phyloP scores from a whole-genome alignment of 306 rosid species.

The Quercus engelmannii region DNA sequence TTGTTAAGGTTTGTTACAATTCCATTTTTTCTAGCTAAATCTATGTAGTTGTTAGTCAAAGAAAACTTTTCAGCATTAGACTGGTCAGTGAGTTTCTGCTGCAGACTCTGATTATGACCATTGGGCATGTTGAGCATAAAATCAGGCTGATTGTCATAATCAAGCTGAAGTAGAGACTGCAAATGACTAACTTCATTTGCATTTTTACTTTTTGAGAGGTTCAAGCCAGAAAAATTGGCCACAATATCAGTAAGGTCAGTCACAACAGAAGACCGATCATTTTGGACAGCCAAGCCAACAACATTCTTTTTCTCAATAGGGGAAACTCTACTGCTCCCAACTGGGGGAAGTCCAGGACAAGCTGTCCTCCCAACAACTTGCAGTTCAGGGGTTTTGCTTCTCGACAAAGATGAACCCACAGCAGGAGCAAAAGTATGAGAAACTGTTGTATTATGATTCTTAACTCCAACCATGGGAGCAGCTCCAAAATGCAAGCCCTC shows the following conservation, averaged over 20 bases:
- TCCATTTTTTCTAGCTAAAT: slow-evolving; percentile 54
- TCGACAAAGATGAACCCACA: slow-evolving; percentile 56
- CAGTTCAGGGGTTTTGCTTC: slow-evolving; percentile 73
- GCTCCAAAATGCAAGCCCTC: slow-evolving; percentile 59
- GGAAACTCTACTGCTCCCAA: slow-evolving; percentile 56
- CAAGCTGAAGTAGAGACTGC: slow-evolving; percentile 59
- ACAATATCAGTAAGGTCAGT: slow-evolving; percentile 54
- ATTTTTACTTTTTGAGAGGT: slow-evolving; percentile 52
- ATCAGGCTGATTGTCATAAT: slow-evolving; percentile 48
- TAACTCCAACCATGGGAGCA: slow-evolving; percentile 56
- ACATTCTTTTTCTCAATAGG: slow-evolving; percentile 43
- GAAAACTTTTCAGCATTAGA: slow-evolving; percentile 21
- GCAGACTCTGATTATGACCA: slow-evolving; percentile 35
- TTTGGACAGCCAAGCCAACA: slow-evolving; percentile 41
- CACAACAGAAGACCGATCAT: slow-evolving; percentile 52
- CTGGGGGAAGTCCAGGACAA: slow-evolving; percentile 59
- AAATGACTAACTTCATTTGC: slow-evolving; percentile 55
- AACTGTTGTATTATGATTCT: slow-evolving; percentile 39
- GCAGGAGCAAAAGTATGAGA: slow-evolving; percentile 58
- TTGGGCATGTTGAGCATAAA: slow-evolving; percentile 38
- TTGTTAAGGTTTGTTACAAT: slow-evolving; percentile 41
- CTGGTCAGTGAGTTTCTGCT: slow-evolving; percentile 25
- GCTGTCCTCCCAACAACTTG: slow-evolving; percentile 62
- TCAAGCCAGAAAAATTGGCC: slow-evolving; percentile 57
- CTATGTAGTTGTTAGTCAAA: slow-evolving; percentile 23